Evolutionary conservation across 371 early-diverging fungal genomes (phyloP).

Genomic region (Funneliformis caledonium): DNA sequence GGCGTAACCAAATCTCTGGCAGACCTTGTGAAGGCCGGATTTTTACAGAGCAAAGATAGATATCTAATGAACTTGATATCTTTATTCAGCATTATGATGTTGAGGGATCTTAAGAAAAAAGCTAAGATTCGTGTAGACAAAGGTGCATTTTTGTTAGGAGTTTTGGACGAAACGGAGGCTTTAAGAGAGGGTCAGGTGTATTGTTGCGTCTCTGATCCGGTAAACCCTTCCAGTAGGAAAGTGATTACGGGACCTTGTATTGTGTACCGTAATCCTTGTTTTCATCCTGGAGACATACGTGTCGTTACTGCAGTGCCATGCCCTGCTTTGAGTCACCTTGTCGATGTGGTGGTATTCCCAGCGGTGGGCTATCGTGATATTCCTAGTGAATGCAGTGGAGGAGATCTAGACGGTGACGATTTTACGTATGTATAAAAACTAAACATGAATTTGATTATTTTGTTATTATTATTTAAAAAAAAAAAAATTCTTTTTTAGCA

Average conservation of each 20-base stretch:
- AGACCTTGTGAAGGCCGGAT: constrained; percentile 63
- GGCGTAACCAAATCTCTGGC: constrained; percentile 59
- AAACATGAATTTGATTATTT: background rate
- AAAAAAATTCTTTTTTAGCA: constrained; percentile 43
- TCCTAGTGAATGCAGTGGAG: constrained; percentile 84
- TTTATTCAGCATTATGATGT: constrained; percentile 56
- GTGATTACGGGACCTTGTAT: constrained; percentile 57
- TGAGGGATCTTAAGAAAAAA: constrained; percentile 71
- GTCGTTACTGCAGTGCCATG: constrained; percentile 71
- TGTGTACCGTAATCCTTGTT: constrained; percentile 74
- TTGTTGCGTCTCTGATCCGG: constrained; percentile 56
- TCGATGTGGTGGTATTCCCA: constrained; percentile 81
- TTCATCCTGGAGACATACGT: constrained; percentile 88
- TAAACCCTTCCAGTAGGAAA: constrained; percentile 41
- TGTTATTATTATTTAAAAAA: background rate
- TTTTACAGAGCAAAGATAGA: constrained; percentile 57
- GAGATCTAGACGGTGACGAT: constrained; percentile 91
- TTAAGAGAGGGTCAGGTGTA: constrained; percentile 77
- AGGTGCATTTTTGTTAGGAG: constrained; percentile 77
- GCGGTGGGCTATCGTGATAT: constrained; percentile 76
- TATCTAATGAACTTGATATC: constrained; percentile 62
- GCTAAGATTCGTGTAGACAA: constrained; percentile 71
- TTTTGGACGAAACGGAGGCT: constrained; percentile 74
- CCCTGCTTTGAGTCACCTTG: constrained; percentile 61
- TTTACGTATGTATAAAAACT: constrained; percentile 32